Evolutionary conservation across 192 early-diverging fungal species (phyloP).

Genomic region (Mortierella hygrophila): DNA sequence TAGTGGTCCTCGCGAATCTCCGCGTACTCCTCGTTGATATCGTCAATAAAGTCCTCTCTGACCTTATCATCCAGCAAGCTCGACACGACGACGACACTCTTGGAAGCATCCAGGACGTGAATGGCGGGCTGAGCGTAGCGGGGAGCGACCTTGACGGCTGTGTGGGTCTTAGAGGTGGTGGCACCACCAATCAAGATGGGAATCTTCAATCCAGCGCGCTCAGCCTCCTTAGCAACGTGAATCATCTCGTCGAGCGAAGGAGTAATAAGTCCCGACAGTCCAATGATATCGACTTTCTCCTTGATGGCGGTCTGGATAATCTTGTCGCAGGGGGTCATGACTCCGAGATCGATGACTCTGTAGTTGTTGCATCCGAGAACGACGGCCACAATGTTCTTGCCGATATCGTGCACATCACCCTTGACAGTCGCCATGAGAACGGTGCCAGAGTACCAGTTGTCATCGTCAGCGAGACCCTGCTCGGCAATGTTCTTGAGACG

Average conservation of each 20-base stretch:
- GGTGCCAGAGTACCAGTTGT: conserved; percentile 88
- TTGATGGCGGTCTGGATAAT: conserved; percentile 90
- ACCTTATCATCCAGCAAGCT: conserved; percentile 83
- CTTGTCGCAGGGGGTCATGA: conserved; percentile 95
- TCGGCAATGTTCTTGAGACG: conserved; percentile 77
- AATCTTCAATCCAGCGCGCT: conserved; percentile 85
- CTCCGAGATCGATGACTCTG: conserved; percentile 92
- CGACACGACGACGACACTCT: conserved; percentile 91
- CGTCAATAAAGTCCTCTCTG: conserved; percentile 89
- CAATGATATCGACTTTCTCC: conserved; percentile 93
- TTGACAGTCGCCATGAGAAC: conserved; percentile 96
- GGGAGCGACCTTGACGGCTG: conserved; percentile 96
- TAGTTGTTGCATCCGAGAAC: conserved; percentile 99
- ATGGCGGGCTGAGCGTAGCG: conserved; percentile 85
- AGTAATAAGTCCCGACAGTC: conserved; percentile 94
- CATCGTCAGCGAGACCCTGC: conserved; percentile 65
- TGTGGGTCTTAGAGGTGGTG: conserved; percentile 96
- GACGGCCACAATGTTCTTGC: conserved; percentile 98
- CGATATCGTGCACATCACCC: conserved; percentile 98
- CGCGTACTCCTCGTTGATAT: conserved; percentile 93
- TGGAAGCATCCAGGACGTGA: conserved; percentile 93
- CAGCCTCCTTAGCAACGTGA: conserved; percentile 93
- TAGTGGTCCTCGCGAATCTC: conserved; percentile 96
- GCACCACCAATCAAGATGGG: conserved; percentile 96
- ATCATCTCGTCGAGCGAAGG: conserved; percentile 98